Conservation (phyloP, 2,329 filamentous ascomycete species). For the Colletotrichum sp. region DNA sequence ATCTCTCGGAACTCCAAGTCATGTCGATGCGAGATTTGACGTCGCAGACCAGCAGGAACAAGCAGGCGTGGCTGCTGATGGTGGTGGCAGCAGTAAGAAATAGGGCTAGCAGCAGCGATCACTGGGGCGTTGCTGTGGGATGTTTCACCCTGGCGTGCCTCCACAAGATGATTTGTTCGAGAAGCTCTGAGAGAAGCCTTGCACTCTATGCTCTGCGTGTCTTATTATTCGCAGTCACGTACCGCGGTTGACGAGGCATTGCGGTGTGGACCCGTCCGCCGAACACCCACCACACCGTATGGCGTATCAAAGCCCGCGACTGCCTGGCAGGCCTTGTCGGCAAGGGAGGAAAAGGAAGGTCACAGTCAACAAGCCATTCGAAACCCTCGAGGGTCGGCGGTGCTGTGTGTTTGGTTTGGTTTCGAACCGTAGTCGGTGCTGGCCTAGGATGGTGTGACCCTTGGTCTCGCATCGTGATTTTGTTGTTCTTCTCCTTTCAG, state of each 20-base stretch:
- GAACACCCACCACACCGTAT: background rate
- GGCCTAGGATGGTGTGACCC: background rate
- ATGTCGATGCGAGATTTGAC: background rate
- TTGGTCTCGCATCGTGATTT: background rate
- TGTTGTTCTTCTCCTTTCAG: background rate
- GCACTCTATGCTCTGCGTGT: background rate
- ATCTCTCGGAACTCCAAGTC: background rate
- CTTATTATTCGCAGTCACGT: background rate
- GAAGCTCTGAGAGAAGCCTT: constrained; percentile 3
- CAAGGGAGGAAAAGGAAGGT: constrained; percentile 1
- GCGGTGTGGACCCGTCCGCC: background rate
- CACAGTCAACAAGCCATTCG: background rate
- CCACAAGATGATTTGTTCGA: constrained; percentile 14
- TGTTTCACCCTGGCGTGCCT: constrained; percentile 6
- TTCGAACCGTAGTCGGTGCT: background rate
- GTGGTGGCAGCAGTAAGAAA: background rate
- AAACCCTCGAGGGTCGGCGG: background rate
- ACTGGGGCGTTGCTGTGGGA: background rate
- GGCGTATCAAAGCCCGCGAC: background rate
- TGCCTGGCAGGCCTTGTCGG: background rate
- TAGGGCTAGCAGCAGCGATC: constrained; percentile 2
- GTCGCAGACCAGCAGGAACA: background rate
- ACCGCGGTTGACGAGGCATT: background rate
- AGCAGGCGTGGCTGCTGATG: background rate
- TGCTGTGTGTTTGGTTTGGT: constrained; percentile 2